Evolutionary conservation across 768 basidiomycete species (phyloP).

Genomic region (Boletus pseudopeckii): DNA sequence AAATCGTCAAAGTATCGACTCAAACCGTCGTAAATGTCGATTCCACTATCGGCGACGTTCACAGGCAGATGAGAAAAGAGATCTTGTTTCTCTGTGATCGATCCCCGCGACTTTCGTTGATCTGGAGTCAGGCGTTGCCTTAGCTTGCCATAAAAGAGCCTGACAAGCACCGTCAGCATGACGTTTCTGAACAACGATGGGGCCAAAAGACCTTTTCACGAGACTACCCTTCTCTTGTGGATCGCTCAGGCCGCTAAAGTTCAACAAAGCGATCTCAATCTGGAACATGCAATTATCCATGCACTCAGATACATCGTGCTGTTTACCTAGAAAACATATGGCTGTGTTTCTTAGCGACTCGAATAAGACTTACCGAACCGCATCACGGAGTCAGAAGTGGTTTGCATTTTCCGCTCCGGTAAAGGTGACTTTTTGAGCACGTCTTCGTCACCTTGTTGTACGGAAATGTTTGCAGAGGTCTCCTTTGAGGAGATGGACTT

Average conservation of each 20-base stretch:
- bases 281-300: constrained; percentile 99
- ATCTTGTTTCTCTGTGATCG: constrained; percentile 84
- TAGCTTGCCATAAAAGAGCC: constrained; percentile 87
- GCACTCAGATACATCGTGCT: constrained; percentile 98
- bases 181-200: not conserved
- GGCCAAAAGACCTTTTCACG: constrained; percentile 63
- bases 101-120: constrained; percentile 41
- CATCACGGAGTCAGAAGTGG: constrained; percentile 72
- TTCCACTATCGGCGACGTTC: constrained; percentile 84
- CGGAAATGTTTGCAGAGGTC: constrained; percentile 26
- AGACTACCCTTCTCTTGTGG: constrained; percentile 66
- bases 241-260: constrained; percentile 49
- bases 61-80: constrained; percentile 92
- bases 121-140: constrained; percentile 53
- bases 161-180: constrained; percentile 26
- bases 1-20: constrained; percentile 88
- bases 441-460: constrained; percentile 20
- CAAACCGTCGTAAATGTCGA: constrained; percentile 92
- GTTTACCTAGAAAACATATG: constrained; percentile 58
- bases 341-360: not conserved
- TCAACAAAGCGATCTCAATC: constrained; percentile 87
- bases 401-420: constrained; percentile 50
- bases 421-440: constrained; percentile 51
- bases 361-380: constrained; percentile 68
- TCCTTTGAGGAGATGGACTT: constrained; percentile 29